Conservation (phyloP, 192 early-diverging fungal species). For the Coemansia sp. region DNA sequence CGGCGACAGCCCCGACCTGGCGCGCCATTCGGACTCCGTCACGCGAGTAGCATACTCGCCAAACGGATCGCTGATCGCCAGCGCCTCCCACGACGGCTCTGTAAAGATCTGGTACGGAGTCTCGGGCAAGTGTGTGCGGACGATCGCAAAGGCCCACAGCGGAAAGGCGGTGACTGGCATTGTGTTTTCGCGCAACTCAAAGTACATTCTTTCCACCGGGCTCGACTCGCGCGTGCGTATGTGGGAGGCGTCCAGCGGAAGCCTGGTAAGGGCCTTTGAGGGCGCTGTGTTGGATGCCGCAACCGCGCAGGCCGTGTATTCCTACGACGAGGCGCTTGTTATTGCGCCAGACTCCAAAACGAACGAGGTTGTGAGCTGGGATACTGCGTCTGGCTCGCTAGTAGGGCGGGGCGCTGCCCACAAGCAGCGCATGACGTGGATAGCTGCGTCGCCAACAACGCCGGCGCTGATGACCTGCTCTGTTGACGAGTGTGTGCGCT, state of each 20-base stretch:
- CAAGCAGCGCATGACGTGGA: constrained; percentile 28
- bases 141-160: constrained; percentile 75
- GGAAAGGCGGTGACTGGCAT: constrained; percentile 73
- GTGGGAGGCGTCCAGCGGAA: constrained; percentile 82
- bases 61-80: constrained; percentile 71
- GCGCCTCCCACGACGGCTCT: constrained; percentile 79
- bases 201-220: constrained; percentile 78
- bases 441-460: constrained; percentile 31
- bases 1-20: constrained; percentile 41
- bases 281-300: constrained; percentile 56
- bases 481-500: constrained; percentile 39
- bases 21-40: constrained; percentile 41
- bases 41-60: constrained; percentile 71
- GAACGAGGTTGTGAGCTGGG: constrained; percentile 69
- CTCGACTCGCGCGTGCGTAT: constrained; percentile 70
- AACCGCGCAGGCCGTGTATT: constrained; percentile 58
- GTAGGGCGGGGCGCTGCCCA: constrained; percentile 41
- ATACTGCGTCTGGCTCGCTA: constrained; percentile 63
- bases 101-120: constrained; percentile 88
- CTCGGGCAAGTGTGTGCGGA: constrained; percentile 69
- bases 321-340: constrained; percentile 70
- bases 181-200: constrained; percentile 70
- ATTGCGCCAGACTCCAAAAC: constrained; percentile 66
- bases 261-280: constrained; percentile 68
- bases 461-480: constrained; percentile 49